Base-by-base conservation (phyloP, 345 rosid genomes). In the Draba incana region DNA sequence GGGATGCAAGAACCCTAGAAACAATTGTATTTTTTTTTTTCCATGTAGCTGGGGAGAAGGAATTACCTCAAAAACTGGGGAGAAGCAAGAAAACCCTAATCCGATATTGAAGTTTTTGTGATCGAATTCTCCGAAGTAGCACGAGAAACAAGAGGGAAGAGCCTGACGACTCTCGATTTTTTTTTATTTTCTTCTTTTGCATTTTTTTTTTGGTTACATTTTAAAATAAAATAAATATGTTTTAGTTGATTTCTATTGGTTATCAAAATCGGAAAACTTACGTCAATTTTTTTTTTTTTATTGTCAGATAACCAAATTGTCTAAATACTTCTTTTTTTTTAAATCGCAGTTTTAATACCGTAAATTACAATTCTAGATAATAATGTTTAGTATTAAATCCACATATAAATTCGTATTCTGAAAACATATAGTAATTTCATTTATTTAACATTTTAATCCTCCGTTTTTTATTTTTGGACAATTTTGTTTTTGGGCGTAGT, bases 61-160 rank as follows among this genome's bases (percentile, higher is more conserved):
- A 67, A 74, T 74, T 68, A 74, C 78, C 78, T 68, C 41, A 62
- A n/a, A n/a, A 59, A 37, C 16, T 28, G 46, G n/a, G 11, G 45
- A 25, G 64, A 67, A 38, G 5, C 8, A 6, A 13, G 57, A 47
- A 47, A 47, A 68, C 78, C 78, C 74, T 74, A 68, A 61, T 74
- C 52, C 9, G 41, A 53, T 16, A 20, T 20, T 16, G 46, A 60
- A 61, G 57, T 30, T 31, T 71, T 20, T 49, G 16, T 28, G 73
- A 67, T 61, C 63, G 52, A 74, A 74, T 74, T 74, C 6, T 33
- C 10, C 47, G 56, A 65, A 41, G 8, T 50, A 13, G 66, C 38
- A 57, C 37, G 59, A 73, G 38, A 45, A 58, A 44, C 49, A 57
- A 57, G 70, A 49, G 42, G 76, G 46, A 73, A 51, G 72, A 74